phyloP scores from a whole-genome alignment of 805 yeast genomes.

The Komagataella ulmi region DNA sequence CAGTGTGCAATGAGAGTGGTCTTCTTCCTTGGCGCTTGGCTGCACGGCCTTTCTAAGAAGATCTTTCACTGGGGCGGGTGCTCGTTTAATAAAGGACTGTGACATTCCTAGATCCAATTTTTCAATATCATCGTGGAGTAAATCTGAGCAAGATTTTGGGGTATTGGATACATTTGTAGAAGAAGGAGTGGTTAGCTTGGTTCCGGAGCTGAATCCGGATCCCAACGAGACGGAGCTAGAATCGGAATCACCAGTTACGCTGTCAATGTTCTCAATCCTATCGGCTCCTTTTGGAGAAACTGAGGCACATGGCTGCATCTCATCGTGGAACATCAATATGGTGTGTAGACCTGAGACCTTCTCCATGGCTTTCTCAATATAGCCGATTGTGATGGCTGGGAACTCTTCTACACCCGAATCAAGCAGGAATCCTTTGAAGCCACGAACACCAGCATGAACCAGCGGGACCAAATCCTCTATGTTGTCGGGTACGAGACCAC shows the following conservation, averaged over 20 bases:
- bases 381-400: conserved; percentile 59
- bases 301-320: conserved; percentile 47
- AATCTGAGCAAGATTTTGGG: neutral
- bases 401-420: conserved; percentile 96
- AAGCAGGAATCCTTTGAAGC: conserved; percentile 86
- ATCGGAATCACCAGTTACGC: neutral
- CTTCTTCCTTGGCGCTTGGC: conserved; percentile 7
- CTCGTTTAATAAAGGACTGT: conserved; percentile 24
- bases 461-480: conserved; percentile 57
- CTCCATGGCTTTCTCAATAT: conserved; percentile 57
- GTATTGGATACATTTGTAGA: neutral
- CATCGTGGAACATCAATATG: conserved; percentile 86
- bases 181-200: neutral
- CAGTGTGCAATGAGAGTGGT: conserved; percentile 18
- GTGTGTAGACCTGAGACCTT: conserved; percentile 51
- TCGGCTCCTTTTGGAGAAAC: conserved; percentile 5
- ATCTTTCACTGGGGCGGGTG: conserved; percentile 24
- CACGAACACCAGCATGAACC: conserved; percentile 78
- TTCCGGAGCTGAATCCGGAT: neutral
- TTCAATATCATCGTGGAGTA: conserved; percentile 8
- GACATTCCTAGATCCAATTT: conserved; percentile 24
- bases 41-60: conserved; percentile 11
- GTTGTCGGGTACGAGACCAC: conserved; percentile 81
- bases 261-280: conserved; percentile 1
- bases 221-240: neutral